Conservation (phyloP, 495 filamentous ascomycete species). For the Penicillium angulare region DNA sequence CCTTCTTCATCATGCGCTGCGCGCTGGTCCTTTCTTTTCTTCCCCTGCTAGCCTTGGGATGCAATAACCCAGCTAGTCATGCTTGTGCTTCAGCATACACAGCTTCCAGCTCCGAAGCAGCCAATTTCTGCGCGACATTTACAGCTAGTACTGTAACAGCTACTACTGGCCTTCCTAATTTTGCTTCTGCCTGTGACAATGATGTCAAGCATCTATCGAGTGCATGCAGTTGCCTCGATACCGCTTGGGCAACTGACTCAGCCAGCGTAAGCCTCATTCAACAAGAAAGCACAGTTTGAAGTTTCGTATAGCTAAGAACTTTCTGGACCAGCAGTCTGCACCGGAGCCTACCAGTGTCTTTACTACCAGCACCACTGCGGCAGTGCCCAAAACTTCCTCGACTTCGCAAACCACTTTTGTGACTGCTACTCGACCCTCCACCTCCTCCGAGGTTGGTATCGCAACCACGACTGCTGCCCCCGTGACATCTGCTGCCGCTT, state of each 20-base stretch:
- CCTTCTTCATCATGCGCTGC: constrained; percentile 37
- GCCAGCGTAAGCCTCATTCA: constrained; percentile 1
- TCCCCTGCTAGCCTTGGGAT: constrained; percentile 26
- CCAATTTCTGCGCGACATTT: constrained; percentile 31
- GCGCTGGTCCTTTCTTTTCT: constrained; percentile 29
- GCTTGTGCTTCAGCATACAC: constrained; percentile 30
- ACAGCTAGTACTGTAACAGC: constrained; percentile 26
- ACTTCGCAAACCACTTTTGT: constrained; percentile 12
- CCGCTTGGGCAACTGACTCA: constrained; percentile 14
- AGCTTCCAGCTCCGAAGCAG: constrained; percentile 24
- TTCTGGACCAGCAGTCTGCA: background rate
- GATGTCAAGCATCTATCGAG: constrained; percentile 28
- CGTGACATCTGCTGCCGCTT: constrained; percentile 12
- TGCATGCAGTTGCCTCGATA: constrained; percentile 31
- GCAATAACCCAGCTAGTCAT: constrained; percentile 27
- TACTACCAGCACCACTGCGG: constrained; percentile 6
- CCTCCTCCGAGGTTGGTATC: background rate
- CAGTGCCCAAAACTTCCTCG: constrained; percentile 4
- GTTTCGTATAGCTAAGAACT: background rate
- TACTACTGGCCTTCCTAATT: constrained; percentile 23
- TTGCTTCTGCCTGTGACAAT: constrained; percentile 25
- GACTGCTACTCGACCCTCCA: constrained; percentile 5
- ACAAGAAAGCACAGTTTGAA: background rate
- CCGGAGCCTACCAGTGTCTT: background rate
- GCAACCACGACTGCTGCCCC: background rate